phyloP scores from a whole-genome alignment of 1,284 basidiomycete genomes.

The Amylostereum chailletii region DNA sequence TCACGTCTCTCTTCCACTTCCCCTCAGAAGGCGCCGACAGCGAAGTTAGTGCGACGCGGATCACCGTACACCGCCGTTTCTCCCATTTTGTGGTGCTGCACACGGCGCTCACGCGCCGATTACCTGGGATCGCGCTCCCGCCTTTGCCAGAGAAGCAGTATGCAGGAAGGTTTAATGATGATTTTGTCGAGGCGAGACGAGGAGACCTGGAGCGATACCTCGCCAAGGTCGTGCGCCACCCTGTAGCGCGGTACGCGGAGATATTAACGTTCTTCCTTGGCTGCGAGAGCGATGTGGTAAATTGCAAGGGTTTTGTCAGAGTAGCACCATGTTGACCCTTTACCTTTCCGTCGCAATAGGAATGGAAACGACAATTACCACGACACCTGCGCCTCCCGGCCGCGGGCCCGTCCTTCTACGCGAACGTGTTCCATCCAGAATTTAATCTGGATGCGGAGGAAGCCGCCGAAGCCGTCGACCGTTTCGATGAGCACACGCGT shows the following conservation, averaged over 20 bases:
- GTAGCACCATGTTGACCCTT: background rate
- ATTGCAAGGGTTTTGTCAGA: conserved; percentile 15
- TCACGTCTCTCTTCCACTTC: conserved; percentile 64
- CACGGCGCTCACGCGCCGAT: conserved; percentile 52
- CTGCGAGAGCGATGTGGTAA: conserved; percentile 62
- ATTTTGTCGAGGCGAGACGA: conserved; percentile 75
- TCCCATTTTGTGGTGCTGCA: conserved; percentile 79
- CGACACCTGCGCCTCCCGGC: conserved; percentile 49
- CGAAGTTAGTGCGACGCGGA: conserved; percentile 25
- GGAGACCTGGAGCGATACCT: conserved; percentile 78
- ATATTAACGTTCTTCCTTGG: conserved; percentile 76
- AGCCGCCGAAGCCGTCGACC: conserved; percentile 42
- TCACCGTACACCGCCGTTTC: conserved; percentile 74
- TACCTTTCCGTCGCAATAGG: conserved; percentile 29
- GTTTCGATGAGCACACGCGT: conserved; percentile 57
- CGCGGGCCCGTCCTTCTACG: conserved; percentile 66
- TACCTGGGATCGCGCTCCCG: conserved; percentile 72
- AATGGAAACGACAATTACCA: conserved; percentile 63
- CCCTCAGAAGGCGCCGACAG: conserved; percentile 20
- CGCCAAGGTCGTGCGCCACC: conserved; percentile 63
- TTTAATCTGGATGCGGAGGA: conserved; percentile 77
- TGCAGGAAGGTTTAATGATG: conserved; percentile 67
- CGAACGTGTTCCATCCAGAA: conserved; percentile 73
- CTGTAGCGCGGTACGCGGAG: conserved; percentile 70
- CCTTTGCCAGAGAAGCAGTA: conserved; percentile 81